These are phyloP conservation scores for Penicillium argentinense DNA, from an alignment of 495 filamentous ascomycete genomes.

Conservation along the genomic window DNA sequence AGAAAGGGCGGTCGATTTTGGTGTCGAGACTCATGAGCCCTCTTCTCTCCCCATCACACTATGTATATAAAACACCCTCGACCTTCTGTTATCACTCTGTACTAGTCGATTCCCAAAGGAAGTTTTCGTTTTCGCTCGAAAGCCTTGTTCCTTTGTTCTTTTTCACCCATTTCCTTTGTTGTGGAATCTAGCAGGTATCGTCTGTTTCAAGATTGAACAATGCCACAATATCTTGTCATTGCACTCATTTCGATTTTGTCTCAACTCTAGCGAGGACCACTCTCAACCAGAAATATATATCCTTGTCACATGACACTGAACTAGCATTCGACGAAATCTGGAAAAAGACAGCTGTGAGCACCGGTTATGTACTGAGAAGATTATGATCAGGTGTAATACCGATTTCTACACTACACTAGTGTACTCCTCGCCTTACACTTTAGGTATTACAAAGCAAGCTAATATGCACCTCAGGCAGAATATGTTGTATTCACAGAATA, in stretches of 20 bases:
- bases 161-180: conserved; percentile 23
- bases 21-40: conserved; percentile 6
- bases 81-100: conserved; percentile 33
- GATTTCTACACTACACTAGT: too few relatives aligned
- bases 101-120: conserved; percentile 34
- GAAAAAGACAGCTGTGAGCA: too few relatives aligned
- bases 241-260: too few relatives aligned
- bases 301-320: background rate
- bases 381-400: too few relatives aligned
- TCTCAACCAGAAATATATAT: too few relatives aligned
- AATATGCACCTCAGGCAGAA: conserved; percentile 16
- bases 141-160: conserved; percentile 21
- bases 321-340: too few relatives aligned
- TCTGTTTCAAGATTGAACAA: conserved; percentile 12
- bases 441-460: too few relatives aligned
- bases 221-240: conserved; percentile 5
- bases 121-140: conserved; percentile 10
- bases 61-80: conserved; percentile 38
- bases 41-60: conserved; percentile 23
- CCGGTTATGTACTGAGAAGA: too few relatives aligned
- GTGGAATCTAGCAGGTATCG: conserved; percentile 27
- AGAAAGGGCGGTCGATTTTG: conserved; percentile 18
- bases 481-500: conserved; percentile 34
- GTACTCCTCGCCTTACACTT: too few relatives aligned
- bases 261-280: too few relatives aligned